A percentile compares a stretch with the other conserved stretches of the same genome.
These are phyloP conservation scores for Pezicula carpinea DNA, from an alignment of 2,329 filamentous ascomycete species.

Conservation along the genomic window DNA sequence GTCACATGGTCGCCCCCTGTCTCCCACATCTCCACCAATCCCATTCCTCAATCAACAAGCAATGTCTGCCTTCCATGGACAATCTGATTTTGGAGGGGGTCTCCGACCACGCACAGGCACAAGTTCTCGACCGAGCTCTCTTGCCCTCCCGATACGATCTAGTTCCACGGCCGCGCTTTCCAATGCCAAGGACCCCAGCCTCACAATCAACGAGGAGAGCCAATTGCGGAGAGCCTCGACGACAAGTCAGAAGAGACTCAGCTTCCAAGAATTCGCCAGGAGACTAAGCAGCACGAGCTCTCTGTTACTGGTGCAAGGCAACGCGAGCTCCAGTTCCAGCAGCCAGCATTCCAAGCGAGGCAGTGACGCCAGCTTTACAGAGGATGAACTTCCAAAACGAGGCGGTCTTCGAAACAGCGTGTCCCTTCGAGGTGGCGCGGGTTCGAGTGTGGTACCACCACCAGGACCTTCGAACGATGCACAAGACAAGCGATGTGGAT, in stretches of 20 bases:
- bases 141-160: slow-evolving; percentile 23
- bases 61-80: slow-evolving; percentile 24
- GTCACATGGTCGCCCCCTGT: slow-evolving; percentile 14
- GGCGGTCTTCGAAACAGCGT: background rate
- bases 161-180: slow-evolving; percentile 20
- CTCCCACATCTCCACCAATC: slow-evolving; percentile 19
- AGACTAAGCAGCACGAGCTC: slow-evolving; percentile 57
- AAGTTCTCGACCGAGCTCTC: slow-evolving; percentile 20
- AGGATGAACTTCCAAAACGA: background rate
- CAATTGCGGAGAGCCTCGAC: slow-evolving; percentile 46
- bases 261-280: slow-evolving; percentile 58
- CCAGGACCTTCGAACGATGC: background rate
- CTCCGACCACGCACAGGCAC: slow-evolving; percentile 22
- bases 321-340: slow-evolving; percentile 32
- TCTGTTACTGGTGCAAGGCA: slow-evolving; percentile 54
- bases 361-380: slow-evolving; percentile 16
- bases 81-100: slow-evolving; percentile 4
- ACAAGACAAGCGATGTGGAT: slow-evolving; percentile 42
- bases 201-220: slow-evolving; percentile 10
- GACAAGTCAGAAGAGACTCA: slow-evolving; percentile 52
- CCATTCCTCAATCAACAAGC: slow-evolving; percentile 25
- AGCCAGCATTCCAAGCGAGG: slow-evolving; percentile 7
- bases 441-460: too few relatives aligned
- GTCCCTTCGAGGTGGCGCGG: slow-evolving; percentile 1
- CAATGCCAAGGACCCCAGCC: slow-evolving; percentile 13